phyloP scores from a whole-genome alignment of 2,329 filamentous ascomycete genomes.

The Ophiognomonia clavigignenti-juglandacearum region DNA sequence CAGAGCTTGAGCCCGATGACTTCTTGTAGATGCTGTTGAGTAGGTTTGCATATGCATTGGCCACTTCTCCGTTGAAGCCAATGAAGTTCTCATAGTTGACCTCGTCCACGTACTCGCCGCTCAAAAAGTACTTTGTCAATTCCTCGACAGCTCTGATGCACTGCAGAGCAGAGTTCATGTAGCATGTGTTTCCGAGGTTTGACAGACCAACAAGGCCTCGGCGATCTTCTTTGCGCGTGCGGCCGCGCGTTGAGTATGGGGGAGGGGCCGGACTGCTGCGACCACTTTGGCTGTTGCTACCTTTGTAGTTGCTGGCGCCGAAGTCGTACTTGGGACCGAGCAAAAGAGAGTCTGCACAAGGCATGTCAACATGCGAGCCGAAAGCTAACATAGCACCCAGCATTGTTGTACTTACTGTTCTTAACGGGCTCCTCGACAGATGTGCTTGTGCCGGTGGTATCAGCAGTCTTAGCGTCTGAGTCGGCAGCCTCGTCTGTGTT shows the following conservation, averaged over 20 bases:
- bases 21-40: constrained; percentile 75
- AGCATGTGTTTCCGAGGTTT: constrained; percentile 96
- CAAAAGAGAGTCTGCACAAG: constrained; percentile 19
- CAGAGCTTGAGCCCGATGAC: constrained; percentile 52
- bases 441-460: constrained; percentile 16
- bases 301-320: constrained; percentile 5
- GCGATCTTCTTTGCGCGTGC: constrained; percentile 66
- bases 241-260: constrained; percentile 64
- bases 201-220: constrained; percentile 77
- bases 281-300: constrained; percentile 15
- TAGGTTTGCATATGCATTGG: constrained; percentile 74
- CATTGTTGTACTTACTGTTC: constrained; percentile 21
- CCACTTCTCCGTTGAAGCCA: constrained; percentile 79
- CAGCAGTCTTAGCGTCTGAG: constrained; percentile 11
- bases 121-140: constrained; percentile 84
- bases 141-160: constrained; percentile 93
- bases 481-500: constrained; percentile 13
- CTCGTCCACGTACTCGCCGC: constrained; percentile 68
- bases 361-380: constrained; percentile 1
- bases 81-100: constrained; percentile 83
- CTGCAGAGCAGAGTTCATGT: constrained; percentile 97
- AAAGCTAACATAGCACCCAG: background rate
- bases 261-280: constrained; percentile 63
- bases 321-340: background rate
- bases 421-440: constrained; percentile 17